These are phyloP conservation scores for Mycena indigotica DNA, from an alignment of 768 basidiomycete genomes.

Conservation along the genomic window DNA sequence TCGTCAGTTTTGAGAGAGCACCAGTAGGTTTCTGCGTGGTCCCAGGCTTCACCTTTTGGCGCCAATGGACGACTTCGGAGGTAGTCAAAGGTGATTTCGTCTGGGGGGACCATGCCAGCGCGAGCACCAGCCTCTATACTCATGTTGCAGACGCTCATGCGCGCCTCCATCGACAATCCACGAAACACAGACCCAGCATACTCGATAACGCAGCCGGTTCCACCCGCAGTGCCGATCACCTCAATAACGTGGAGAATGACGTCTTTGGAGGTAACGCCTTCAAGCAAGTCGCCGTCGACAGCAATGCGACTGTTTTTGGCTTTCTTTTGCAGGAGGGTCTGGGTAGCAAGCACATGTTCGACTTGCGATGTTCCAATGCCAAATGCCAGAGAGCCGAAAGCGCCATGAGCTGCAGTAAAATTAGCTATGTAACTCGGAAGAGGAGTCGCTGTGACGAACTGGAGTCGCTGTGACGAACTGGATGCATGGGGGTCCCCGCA, in stretches of 20 bases:
- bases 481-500: constrained; percentile 95
- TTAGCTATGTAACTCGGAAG: not conserved
- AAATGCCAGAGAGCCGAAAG: constrained; percentile 90
- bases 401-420: constrained; percentile 76
- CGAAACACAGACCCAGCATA: constrained; percentile 89
- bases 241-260: constrained; percentile 93
- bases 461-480: constrained; percentile 69
- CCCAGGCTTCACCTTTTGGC: constrained; percentile 85
- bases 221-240: constrained; percentile 87
- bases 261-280: constrained; percentile 88
- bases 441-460: too few species aligned
- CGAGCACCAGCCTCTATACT: constrained; percentile 93
- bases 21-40: constrained; percentile 86
- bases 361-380: constrained; percentile 94
- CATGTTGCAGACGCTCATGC: constrained; percentile 94
- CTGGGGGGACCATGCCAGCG: constrained; percentile 93
- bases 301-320: constrained; percentile 91
- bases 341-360: constrained; percentile 91
- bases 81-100: constrained; percentile 84
- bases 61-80: constrained; percentile 79
- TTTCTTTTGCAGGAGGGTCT: constrained; percentile 85
- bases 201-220: constrained; percentile 89
- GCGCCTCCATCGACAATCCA: constrained; percentile 84
- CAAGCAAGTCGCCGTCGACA: constrained; percentile 77
- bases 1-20: constrained; percentile 75